Percentiles rank a stretch among this genome's conserved stretches.
Evolutionary conservation across 108 stramenopile species (phyloP).

Genomic region (Nitzschia palea): DNA sequence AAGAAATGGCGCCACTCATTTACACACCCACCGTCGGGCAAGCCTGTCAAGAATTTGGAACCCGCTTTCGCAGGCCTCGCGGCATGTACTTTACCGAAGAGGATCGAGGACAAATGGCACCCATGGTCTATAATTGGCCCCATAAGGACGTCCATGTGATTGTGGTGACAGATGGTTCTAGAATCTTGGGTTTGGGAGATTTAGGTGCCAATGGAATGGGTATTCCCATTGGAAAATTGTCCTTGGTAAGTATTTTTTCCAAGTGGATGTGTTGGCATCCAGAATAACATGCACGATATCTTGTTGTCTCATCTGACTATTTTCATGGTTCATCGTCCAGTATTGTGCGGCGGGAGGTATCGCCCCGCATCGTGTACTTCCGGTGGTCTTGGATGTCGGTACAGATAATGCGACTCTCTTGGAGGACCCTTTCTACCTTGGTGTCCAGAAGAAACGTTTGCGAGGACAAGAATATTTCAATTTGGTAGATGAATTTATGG

Average conservation of each 20-base stretch:
- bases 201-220: slow-evolving; percentile 96
- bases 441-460: slow-evolving; percentile 79
- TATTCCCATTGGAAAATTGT: slow-evolving; percentile 92
- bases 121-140: slow-evolving; percentile 98
- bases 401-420: slow-evolving; percentile 94
- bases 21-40: slow-evolving; percentile 99
- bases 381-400: slow-evolving; percentile 96
- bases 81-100: slow-evolving; percentile 96
- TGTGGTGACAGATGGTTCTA: slow-evolving; percentile 95
- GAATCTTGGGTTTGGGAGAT: slow-evolving; percentile 97
- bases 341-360: slow-evolving; percentile 99
- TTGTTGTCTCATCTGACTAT: background rate
- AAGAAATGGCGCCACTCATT: slow-evolving; percentile 95
- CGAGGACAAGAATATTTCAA: slow-evolving; percentile 80
- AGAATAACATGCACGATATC: background rate
- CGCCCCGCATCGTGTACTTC: slow-evolving; percentile 93
- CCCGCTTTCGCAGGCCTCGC: slow-evolving; percentile 78
- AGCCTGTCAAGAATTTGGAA: slow-evolving; percentile 89
- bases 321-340: background rate
- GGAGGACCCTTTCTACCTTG: slow-evolving; percentile 92
- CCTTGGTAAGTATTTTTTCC: slow-evolving; percentile 18
- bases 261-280: background rate
- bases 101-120: slow-evolving; percentile 91
- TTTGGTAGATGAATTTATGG: slow-evolving; percentile 97
- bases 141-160: slow-evolving; percentile 93